Conservation (phyloP, 345 rosid species). For the Brassica rapa region DNA sequence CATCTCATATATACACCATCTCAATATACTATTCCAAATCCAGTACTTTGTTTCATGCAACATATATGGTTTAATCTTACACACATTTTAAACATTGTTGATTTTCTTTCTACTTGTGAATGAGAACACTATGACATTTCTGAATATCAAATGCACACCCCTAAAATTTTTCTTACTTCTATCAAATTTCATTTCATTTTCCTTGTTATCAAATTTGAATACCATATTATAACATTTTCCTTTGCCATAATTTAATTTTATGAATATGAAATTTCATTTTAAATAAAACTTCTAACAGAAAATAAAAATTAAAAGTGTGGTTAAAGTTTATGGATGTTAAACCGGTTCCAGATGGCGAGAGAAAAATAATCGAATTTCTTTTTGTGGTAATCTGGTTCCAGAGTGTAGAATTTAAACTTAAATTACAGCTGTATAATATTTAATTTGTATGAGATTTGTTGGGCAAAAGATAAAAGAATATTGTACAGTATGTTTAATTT, state of each 20-base stretch:
- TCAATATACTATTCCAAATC: background rate
- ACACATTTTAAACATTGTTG: background rate
- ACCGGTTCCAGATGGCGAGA: background rate
- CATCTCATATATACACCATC: background rate
- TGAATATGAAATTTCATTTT: background rate
- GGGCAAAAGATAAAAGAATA: background rate
- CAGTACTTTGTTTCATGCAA: background rate
- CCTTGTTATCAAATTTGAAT: background rate
- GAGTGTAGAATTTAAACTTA: background rate
- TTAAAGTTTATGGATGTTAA: background rate
- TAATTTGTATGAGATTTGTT: constrained; percentile 25
- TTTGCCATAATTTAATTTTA: background rate
- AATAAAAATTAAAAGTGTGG: background rate
- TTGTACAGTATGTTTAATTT: constrained; percentile 3
- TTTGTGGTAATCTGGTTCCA: background rate
- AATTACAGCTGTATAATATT: background rate
- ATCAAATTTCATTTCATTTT: background rate
- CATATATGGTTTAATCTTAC: constrained; percentile 5
- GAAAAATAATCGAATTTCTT: background rate
- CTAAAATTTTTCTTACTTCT: background rate
- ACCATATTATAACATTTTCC: background rate
- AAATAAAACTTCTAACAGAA: background rate
- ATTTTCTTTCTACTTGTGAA: background rate
- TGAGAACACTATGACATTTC: background rate
- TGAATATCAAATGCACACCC: background rate